Evolutionary conservation across 1,139 yeast genomes (phyloP).

Genomic region (Yamadazyma kanchanaburiensis): DNA sequence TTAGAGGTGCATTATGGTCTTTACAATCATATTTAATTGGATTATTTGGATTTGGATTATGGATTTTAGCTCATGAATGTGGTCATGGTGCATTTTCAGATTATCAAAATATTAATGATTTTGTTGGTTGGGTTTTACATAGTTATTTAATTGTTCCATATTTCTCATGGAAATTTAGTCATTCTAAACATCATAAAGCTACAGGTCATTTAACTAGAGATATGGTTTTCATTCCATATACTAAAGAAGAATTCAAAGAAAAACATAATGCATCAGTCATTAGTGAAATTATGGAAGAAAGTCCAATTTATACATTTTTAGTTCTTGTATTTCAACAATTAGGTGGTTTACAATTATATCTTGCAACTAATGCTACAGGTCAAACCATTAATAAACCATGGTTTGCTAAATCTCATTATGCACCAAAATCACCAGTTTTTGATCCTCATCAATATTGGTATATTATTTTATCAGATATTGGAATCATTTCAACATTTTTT

Average conservation of each 20-base stretch:
- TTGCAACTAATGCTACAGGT: slow-evolving; percentile 73
- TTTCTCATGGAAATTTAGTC: slow-evolving; percentile 83
- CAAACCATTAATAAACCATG: slow-evolving; percentile 56
- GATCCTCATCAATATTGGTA: slow-evolving; percentile 69
- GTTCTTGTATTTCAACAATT: slow-evolving; percentile 65
- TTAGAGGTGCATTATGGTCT: slow-evolving; percentile 39
- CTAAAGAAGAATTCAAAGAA: slow-evolving; percentile 52
- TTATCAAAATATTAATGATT: slow-evolving; percentile 64
- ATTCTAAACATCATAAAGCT: slow-evolving; percentile 84
- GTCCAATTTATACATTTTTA: slow-evolving; percentile 62
- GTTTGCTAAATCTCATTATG: slow-evolving; percentile 54
- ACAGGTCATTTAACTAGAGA: slow-evolving; percentile 80
- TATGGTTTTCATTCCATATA: slow-evolving; percentile 78
- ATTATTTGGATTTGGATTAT: slow-evolving; percentile 58
- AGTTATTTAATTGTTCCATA: slow-evolving; percentile 78
- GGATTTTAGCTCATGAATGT: slow-evolving; percentile 91
- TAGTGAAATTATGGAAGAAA: slow-evolving; percentile 65
- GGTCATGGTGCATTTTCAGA: slow-evolving; percentile 86
- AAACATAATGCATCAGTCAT: slow-evolving; percentile 38
- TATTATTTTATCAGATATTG: slow-evolving; percentile 70
- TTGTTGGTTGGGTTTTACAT: slow-evolving; percentile 80
- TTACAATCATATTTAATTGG: slow-evolving; percentile 50
- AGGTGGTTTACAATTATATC: slow-evolving; percentile 71
- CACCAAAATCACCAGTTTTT: slow-evolving; percentile 71
- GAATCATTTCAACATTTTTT: slow-evolving; percentile 52